These are phyloP conservation scores for Nakazawaea ernobii DNA, from an alignment of 805 yeast species.

Conservation along the genomic window DNA sequence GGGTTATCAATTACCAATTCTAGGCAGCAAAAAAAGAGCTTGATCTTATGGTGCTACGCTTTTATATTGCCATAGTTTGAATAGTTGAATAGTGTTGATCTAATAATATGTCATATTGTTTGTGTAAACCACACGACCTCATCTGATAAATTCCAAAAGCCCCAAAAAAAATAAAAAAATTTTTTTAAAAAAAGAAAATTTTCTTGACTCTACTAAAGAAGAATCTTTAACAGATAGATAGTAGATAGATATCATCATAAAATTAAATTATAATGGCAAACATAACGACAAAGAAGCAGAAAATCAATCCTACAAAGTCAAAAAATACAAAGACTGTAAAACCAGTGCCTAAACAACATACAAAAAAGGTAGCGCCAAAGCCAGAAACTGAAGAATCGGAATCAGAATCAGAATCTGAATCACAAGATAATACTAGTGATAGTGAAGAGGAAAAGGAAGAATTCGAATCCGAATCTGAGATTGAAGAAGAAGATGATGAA, in stretches of 20 bases:
- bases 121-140: neutral
- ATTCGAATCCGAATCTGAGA: conserved; percentile 15
- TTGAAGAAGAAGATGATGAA: conserved; percentile 22
- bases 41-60: neutral
- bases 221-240: neutral
- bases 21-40: conserved; percentile 13
- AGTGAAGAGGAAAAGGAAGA: conserved; percentile 10
- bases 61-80: neutral
- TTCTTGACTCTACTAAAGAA: neutral
- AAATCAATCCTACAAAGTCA: neutral
- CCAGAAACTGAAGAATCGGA: conserved; percentile 1
- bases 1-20: conserved; percentile 25
- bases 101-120: neutral
- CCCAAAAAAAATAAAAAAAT: no score
- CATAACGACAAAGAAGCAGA: neutral
- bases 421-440: neutral
- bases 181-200: neutral
- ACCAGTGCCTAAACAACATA: neutral
- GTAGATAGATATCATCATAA: neutral
- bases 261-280: neutral
- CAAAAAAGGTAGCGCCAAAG: neutral
- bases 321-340: neutral
- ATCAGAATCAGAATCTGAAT: conserved; percentile 20
- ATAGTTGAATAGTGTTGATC: no score
- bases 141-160: neutral